Conservation (phyloP, 768 basidiomycete genomes). For the Lentinus brumalis region DNA sequence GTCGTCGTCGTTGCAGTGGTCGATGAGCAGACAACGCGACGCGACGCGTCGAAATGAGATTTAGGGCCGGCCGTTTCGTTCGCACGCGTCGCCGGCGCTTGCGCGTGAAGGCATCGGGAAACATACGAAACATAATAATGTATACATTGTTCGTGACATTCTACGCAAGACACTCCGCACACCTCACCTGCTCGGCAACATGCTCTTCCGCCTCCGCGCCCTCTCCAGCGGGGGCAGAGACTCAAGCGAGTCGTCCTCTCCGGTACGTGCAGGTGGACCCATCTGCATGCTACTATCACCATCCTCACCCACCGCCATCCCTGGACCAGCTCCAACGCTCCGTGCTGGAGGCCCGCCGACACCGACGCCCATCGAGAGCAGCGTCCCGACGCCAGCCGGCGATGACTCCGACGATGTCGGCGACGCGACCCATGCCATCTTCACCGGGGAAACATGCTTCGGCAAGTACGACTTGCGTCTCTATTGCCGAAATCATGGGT, state of each 20-base stretch:
- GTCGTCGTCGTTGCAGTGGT: no score
- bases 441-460: slow-evolving; percentile 43
- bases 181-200: slow-evolving; percentile 21
- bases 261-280: slow-evolving; percentile 2
- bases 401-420: slow-evolving; percentile 9
- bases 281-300: slow-evolving; percentile 20
- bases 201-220: slow-evolving; percentile 53
- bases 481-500: slow-evolving; percentile 35
- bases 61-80: no score
- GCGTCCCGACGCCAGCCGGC: background rate
- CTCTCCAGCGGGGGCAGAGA: slow-evolving; percentile 66
- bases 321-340: slow-evolving; percentile 29
- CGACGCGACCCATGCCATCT: background rate
- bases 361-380: background rate
- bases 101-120: no score
- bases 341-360: background rate
- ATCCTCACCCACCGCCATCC: slow-evolving; percentile 2
- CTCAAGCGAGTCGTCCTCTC: slow-evolving; percentile 49
- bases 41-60: no score
- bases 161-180: background rate
- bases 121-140: no score
- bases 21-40: no score
- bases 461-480: slow-evolving; percentile 77
- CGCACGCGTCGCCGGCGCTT: no score
- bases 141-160: no score